Base-by-base conservation (phyloP, 176 grass and related monocot genomes). In the Musa acuminata region DNA sequence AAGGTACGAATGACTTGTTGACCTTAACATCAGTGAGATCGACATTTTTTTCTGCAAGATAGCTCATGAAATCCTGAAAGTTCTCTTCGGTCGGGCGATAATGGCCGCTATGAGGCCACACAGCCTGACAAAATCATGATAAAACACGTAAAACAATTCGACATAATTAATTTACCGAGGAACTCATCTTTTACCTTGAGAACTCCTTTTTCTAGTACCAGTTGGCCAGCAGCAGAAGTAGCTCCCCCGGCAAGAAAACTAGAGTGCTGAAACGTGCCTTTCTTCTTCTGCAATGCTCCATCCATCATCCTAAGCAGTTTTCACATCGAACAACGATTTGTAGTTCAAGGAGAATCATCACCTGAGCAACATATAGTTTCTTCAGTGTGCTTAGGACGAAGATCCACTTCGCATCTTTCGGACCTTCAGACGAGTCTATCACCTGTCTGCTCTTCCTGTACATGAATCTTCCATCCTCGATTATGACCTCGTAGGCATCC, bases 231-330 rank as follows among this genome's bases (percentile, higher is more conserved):
- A 67, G 87, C 87, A 74, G 86, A 85, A 13, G 91, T 90, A 13
- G 91, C 85, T 13, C 91, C 91, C 51, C 87, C 91, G 54, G 91
- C 87, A 59, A 94, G 91, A 82, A 94, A 90, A 78, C 91, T 94
- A 0, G 91, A 94, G 78, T 94, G 91, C 67, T 94, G 91, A 82
- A 94, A 94, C 19, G 62, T 78, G 0, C 91, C 87, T 69, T 87
- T 94, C 26, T 74, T 80, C 51, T 90, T 94, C 87, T 90, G 83
- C 76, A 81, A 55, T 72, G 25, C 26, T 26, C 13, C 23, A 67
- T 5, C 29, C 11, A 65, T 65, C 3, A 66, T 13, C 13, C 65
- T 9, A 14, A 74, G 21, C 64, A 20, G 60, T 74, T 54, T 1
- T 43, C 22, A 1, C 8, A 19, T 50, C 49, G 22, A 9, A 51